Evolutionary conservation across 2,329 filamentous ascomycete species (phyloP), one percentile per base, ranked within the genome.

Genomic region (Neophaeococcomyces aloes): DNA sequence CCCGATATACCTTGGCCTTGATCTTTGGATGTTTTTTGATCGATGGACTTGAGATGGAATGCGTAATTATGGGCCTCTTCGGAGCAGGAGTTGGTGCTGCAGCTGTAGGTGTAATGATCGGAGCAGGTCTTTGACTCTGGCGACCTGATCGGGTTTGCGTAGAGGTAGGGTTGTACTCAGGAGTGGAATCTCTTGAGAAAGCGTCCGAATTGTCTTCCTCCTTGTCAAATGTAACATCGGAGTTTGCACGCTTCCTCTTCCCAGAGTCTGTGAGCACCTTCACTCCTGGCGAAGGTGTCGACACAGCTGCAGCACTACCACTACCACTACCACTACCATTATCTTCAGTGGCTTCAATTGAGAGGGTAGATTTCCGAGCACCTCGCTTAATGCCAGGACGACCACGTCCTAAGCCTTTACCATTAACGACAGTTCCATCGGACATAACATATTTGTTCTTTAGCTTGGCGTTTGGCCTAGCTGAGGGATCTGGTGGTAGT

Each of bases 71-170:
- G 10, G 41, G 39, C 7, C 46, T 45, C 29, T 49, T 50, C n/a
- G 40, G 33, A 14, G 45, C 42, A 8, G 50, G 44, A 35, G 50
- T 50, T 15, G 52, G 49, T 48, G 54, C 46, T 11, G 58, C 53
- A 4, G 65, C 58, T 38, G 65, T 63, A 44, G 72, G 66, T 64
- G 5, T 73, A 64, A 38, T 81, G 76, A 51, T 81, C 71, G 64
- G 78, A 78, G 49, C 74, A 66, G 46, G 77, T 65, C 35, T 82
- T 76, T 63, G 78, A 29, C 86, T 74, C 46, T 80, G 77, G 48
- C 84, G 75, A 29, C 84, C 84, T 15, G 82, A 88, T 57, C 86
- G 84, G 7, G 83, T 87, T 57, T 75, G 79, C 23, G 78, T 83
- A 3, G 75, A 72, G 14, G 75, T 70, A 5, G 53, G 51, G 7